Evolutionary conservation across 176 grass and related monocot genomes (phyloP), one percentile per base, ranked within the genome.

Genomic region (Bonia amplexicaulis): DNA sequence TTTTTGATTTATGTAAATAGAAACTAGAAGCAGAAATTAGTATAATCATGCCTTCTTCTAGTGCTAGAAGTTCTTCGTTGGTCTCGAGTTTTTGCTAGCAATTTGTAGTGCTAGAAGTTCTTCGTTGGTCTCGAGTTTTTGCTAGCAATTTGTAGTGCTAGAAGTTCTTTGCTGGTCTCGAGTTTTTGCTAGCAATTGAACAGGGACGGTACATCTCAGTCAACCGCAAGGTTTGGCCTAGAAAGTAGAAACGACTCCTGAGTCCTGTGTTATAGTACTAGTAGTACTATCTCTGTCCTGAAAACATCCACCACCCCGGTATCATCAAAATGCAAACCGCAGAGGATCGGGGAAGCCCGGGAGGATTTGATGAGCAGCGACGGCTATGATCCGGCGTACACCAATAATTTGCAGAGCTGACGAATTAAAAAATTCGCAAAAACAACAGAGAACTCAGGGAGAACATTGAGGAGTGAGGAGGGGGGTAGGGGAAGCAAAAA

Each of bases 301-400:
- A 60, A 12, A 25, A 25, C 60, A 29, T 27, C 64, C 35, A 42
- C 37, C 17, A 41, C 66, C 4, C 12, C 11, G 3, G 22, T 15
- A 12, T 39, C 37, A 47, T 29, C 20, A 14, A 33, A 66, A 33
- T 6, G 49, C 40, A 6, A 57, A 48, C 75, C 85, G 33, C 52
- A 91, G 33, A 87, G 75, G 75, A 90, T 90, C 75, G 20, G 45
- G 2, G 69, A 74, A 70, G 42, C 47, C 37, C n/a, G 71, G 29
- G 73, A 46, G 74, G 79, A 79, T 87, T 83, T 80, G n/a, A 70
- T 27, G 80, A 69, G 10, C 75, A 46, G 76, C 69, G 61, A 57
- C 80, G 84, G 85, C 85, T 90, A 75, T 84, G 80, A 62, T 40
- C 59, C 60, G 69, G 74, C 67, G 70, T 75, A 35, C 75, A 74